Percentiles rank a stretch among this genome's conserved stretches.
Evolutionary conservation across 129 eudicot genomes (phyloP).

Genomic region (Chrysanthemum seticuspe): DNA sequence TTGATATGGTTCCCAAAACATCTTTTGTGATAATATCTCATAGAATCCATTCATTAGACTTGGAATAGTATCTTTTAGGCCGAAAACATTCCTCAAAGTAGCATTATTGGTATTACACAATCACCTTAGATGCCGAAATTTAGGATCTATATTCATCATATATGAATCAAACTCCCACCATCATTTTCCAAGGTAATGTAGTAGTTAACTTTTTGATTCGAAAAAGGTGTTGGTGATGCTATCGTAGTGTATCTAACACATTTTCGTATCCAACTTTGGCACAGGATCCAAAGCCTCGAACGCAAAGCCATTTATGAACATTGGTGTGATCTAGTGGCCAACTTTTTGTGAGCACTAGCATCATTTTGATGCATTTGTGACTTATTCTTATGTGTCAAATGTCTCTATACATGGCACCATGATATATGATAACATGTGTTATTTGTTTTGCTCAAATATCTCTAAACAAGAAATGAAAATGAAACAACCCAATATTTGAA

Average conservation of each 20-base stretch:
- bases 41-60: not conserved
- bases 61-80: not conserved
- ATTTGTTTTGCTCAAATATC: not conserved
- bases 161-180: not conserved
- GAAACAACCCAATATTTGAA: conserved; percentile 6
- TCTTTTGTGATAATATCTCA: too few relatives aligned
- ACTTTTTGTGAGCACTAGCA: conserved; percentile 13
- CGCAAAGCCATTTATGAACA: conserved; percentile 13
- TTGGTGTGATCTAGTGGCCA: conserved; percentile 13
- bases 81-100: conserved; percentile 1
- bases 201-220: not conserved
- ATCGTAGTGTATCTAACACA: not conserved
- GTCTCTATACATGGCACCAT: not conserved
- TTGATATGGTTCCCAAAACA: too few relatives aligned
- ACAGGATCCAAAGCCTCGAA: not conserved
- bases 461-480: conserved; percentile 5
- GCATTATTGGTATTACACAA: not conserved
- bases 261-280: not conserved
- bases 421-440: not conserved
- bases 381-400: not conserved
- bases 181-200: not conserved
- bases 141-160: not conserved
- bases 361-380: conserved; percentile 9
- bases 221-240: not conserved
- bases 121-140: conserved; percentile 2